These are phyloP conservation scores for Cryptococcus depauperatus DNA, from an alignment of 1,284 basidiomycete species.

Conservation along the genomic window DNA sequence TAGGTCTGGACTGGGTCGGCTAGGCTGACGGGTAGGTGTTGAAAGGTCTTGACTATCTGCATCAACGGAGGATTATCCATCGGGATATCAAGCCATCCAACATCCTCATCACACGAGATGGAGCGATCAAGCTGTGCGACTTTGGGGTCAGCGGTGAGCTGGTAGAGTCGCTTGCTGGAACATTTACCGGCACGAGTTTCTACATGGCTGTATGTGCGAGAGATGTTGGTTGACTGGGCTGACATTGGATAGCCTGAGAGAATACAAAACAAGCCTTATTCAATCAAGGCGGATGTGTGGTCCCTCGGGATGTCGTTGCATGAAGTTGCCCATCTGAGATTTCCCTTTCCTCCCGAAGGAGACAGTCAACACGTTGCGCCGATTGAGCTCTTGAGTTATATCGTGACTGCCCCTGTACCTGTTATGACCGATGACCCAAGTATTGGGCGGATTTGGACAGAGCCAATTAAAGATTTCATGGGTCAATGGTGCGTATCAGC, in stretches of 20 bases:
- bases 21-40: slow-evolving; percentile 52
- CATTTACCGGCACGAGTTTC: slow-evolving; percentile 92
- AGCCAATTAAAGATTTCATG: slow-evolving; percentile 88
- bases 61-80: slow-evolving; percentile 86
- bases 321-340: slow-evolving; percentile 83
- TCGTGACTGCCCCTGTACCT: slow-evolving; percentile 76
- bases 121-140: slow-evolving; percentile 85
- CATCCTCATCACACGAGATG: slow-evolving; percentile 75
- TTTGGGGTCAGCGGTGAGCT: slow-evolving; percentile 96
- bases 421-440: slow-evolving; percentile 56
- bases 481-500: slow-evolving; percentile 67
- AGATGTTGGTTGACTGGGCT: background rate
- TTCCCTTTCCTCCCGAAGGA: slow-evolving; percentile 85
- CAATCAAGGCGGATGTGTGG: slow-evolving; percentile 96
- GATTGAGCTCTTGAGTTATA: slow-evolving; percentile 89
- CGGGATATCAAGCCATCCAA: slow-evolving; percentile 86
- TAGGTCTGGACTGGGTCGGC: slow-evolving; percentile 43
- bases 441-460: slow-evolving; percentile 59
- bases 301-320: slow-evolving; percentile 87
- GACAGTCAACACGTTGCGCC: slow-evolving; percentile 59
- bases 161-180: slow-evolving; percentile 80
- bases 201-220: slow-evolving; percentile 92
- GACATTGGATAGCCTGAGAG: slow-evolving; percentile 67
- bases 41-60: slow-evolving; percentile 85
- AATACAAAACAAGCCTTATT: slow-evolving; percentile 79